Evolutionary conservation across 768 basidiomycete species (phyloP).

Genomic region (Chalciporus sphaerocephalus): DNA sequence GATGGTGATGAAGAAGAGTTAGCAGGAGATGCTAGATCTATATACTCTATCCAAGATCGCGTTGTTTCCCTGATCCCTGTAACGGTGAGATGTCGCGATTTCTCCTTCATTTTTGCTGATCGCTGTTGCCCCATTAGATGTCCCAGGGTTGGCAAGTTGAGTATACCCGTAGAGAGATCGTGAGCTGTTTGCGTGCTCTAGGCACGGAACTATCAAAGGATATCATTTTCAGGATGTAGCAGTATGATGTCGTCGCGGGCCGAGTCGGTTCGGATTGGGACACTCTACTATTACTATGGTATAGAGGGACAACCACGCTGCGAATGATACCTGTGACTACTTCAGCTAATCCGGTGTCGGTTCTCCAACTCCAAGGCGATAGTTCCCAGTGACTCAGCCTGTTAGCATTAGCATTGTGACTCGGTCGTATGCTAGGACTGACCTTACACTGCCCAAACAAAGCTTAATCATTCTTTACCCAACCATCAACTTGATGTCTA

Average conservation of each 20-base stretch:
- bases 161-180: slow-evolving; percentile 32
- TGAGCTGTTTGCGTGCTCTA: slow-evolving; percentile 42
- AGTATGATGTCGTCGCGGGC: neutral
- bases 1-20: slow-evolving; percentile 17
- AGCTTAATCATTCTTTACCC: too few relatives aligned
- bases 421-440: too few relatives aligned
- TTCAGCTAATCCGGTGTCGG: too few relatives aligned
- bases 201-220: slow-evolving; percentile 41
- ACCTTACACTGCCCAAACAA: too few relatives aligned
- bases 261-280: neutral
- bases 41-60: slow-evolving; percentile 22
- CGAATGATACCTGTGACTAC: neutral
- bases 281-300: too few relatives aligned
- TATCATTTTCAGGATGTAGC: slow-evolving; percentile 34
- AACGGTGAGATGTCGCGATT: slow-evolving; percentile 17
- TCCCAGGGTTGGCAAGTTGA: slow-evolving; percentile 27
- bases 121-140: slow-evolving; percentile 13
- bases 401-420: too few relatives aligned
- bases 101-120: slow-evolving; percentile 5
- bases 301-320: too few relatives aligned
- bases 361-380: too few relatives aligned
- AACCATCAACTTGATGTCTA: too few relatives aligned
- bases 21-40: slow-evolving; percentile 17
- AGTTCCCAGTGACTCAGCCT: too few relatives aligned
- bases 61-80: slow-evolving; percentile 23